Percentiles rank a stretch among this genome's conserved stretches.
Conservation (phyloP, 345 rosid genomes). For the Eucalyptus globulus region DNA sequence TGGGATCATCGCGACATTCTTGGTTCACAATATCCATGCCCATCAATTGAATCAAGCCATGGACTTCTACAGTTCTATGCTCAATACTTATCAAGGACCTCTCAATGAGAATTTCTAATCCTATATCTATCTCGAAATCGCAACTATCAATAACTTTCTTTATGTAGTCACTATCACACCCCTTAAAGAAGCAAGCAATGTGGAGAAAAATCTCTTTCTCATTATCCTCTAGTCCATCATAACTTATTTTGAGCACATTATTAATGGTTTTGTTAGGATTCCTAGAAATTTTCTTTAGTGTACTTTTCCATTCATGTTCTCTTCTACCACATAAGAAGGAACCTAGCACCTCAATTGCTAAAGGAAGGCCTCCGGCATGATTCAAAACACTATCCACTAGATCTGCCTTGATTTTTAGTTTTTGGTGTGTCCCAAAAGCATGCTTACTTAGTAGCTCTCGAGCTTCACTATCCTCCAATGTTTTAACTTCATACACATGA, state of each 20-base stretch:
- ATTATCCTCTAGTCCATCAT: not conserved
- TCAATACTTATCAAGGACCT: not conserved
- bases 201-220: not conserved
- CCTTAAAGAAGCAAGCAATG: not conserved
- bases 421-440: not conserved
- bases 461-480: not conserved
- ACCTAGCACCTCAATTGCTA: not conserved
- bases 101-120: not conserved
- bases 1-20: not conserved
- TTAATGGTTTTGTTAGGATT: not conserved
- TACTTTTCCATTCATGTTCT: not conserved
- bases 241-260: not conserved
- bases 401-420: not conserved
- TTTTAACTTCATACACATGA: not conserved
- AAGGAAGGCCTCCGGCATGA: not conserved
- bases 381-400: not conserved
- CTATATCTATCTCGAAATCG: fast-evolving
- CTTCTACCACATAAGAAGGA: not conserved
- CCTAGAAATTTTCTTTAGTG: fast-evolving
- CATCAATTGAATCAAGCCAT: not conserved
- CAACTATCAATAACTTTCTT: not conserved
- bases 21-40: not conserved
- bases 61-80: fast-evolving
- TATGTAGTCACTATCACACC: fast-evolving
- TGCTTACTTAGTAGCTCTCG: not conserved